phyloP scores from a whole-genome alignment of 257 asterid species.

The Lantana camara region DNA sequence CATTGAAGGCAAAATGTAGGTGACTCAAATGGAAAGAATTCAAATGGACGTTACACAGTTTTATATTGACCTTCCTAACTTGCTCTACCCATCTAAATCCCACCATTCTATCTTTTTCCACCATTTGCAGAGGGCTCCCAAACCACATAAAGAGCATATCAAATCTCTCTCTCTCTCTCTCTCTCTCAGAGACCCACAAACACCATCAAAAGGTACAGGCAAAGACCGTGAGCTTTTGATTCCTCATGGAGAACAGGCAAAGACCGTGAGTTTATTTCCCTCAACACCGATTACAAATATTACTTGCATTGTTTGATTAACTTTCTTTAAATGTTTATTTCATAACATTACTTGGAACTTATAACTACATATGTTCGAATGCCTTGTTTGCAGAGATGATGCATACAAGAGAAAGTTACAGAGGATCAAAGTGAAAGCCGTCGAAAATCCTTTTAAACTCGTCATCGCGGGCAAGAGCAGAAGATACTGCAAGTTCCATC shows the following conservation, averaged over 20 bases:
- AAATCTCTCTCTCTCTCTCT: conserved; percentile 18
- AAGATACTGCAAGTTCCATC: conserved; percentile 48
- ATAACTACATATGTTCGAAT: too few relatives aligned
- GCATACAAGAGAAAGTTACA: conserved; percentile 54
- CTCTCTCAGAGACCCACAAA: conserved; percentile 21
- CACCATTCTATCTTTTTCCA: conserved; percentile 21
- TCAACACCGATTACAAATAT: neutral
- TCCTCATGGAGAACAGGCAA: conserved; percentile 48
- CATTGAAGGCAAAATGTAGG: neutral
- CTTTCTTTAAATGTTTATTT: too few relatives aligned
- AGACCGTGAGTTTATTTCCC: conserved; percentile 38
- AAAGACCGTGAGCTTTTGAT: conserved; percentile 30
- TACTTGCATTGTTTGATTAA: neutral
- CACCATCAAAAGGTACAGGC: conserved; percentile 24
- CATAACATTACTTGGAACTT: too few relatives aligned
- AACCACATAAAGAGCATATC: neutral
- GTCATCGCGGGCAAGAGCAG: conserved; percentile 45
- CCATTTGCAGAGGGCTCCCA: conserved; percentile 21
- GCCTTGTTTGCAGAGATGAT: conserved; percentile 42
- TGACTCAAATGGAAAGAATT: conserved; percentile 23
- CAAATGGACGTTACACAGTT: conserved; percentile 36
- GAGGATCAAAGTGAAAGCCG: conserved; percentile 53
- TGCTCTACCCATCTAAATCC: conserved; percentile 20
- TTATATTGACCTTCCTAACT: conserved; percentile 28
- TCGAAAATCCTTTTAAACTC: conserved; percentile 43